phyloP scores from a whole-genome alignment of 164 flowering plant genomes.

The Sedum album region DNA sequence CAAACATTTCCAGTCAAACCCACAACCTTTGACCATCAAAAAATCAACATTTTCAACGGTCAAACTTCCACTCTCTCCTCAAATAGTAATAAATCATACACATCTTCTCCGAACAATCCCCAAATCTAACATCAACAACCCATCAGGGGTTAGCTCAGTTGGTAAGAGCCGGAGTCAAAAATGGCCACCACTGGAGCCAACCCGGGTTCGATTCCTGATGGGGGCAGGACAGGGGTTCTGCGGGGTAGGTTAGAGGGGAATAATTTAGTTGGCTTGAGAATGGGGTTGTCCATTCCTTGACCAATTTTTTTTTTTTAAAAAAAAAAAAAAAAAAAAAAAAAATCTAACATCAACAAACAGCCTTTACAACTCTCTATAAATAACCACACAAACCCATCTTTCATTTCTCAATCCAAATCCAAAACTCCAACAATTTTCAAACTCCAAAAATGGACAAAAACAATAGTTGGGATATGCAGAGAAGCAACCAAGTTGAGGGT shows the following conservation, averaged over 20 bases:
- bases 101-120: constrained; percentile 4
- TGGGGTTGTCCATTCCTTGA: no score
- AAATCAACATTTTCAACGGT: constrained; percentile 7
- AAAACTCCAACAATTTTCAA: neutral
- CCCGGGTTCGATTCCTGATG: no score
- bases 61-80: neutral
- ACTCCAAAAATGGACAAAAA: neutral
- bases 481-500: constrained; percentile 17
- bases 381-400: neutral
- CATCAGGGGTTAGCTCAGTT: no score
- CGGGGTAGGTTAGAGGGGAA: no score
- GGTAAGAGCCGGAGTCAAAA: no score
- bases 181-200: no score
- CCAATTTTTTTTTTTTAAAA: no score
- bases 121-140: no score
- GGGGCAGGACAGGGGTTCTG: no score
- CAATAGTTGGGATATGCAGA: neutral
- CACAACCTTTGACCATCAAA: neutral
- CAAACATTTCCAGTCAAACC: constrained; percentile 7
- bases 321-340: no score
- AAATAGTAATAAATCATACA: neutral
- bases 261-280: no score
- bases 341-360: no score
- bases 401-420: neutral
- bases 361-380: neutral